Percentiles rank a stretch among this genome's conserved stretches.
phyloP scores from a whole-genome alignment of 305 asterid species.

The Fraxinus velutina region DNA sequence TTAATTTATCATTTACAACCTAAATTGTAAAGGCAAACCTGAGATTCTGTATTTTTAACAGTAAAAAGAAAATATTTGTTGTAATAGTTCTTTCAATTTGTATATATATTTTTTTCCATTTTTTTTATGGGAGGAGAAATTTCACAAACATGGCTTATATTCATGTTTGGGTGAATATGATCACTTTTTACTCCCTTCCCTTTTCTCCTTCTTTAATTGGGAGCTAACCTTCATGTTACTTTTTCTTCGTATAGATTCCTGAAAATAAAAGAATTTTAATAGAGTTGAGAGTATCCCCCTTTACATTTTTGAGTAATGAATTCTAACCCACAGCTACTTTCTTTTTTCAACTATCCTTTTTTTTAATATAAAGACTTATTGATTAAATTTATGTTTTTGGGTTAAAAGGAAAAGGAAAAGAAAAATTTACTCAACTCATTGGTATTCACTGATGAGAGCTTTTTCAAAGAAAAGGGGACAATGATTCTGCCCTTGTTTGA shows the following conservation, averaged over 20 bases:
- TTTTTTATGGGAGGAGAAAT: not conserved
- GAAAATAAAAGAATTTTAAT: conserved; percentile 2
- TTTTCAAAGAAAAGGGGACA: not conserved
- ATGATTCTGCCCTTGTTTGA: not conserved
- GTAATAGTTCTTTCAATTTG: not conserved
- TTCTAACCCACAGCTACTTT: not conserved
- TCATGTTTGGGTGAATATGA: not conserved
- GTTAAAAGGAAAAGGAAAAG: not conserved
- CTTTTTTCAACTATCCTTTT: not conserved
- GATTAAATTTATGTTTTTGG: not conserved
- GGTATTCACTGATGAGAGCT: not conserved
- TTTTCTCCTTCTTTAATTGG: not conserved
- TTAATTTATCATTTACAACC: not conserved
- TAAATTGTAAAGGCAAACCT: not conserved
- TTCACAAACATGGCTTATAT: not conserved
- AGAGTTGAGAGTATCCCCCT: not conserved
- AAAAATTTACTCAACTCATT: not conserved
- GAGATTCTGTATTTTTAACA: not conserved
- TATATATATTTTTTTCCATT: not conserved
- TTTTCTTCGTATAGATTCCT: not conserved
- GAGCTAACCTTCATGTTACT: not conserved
- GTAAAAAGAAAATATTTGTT: not conserved
- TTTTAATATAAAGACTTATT: not conserved
- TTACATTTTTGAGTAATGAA: not conserved
- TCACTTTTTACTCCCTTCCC: not conserved